A percentile compares a stretch with the other conserved stretches of the same genome.
Conservation (phyloP, 2,329 filamentous ascomycete genomes). For the Alternaria solani region DNA sequence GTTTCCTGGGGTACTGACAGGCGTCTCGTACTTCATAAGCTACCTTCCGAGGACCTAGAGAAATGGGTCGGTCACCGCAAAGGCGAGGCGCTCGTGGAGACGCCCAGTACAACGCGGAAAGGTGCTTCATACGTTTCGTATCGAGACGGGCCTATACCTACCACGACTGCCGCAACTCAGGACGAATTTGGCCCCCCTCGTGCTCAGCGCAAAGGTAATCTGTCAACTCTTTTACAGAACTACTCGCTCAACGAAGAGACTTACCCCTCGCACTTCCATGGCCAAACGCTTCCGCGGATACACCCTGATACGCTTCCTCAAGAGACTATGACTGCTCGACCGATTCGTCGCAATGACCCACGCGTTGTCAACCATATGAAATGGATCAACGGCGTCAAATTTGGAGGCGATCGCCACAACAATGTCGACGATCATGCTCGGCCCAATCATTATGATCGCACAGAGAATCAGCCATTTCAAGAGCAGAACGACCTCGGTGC, state of each 20-base stretch:
- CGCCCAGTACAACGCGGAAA: constrained; percentile 77
- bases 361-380: constrained; percentile 66
- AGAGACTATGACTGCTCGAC: constrained; percentile 59
- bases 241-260: constrained; percentile 24
- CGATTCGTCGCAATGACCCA: constrained; percentile 58
- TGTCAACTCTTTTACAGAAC: constrained; percentile 40
- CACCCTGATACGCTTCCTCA: constrained; percentile 21
- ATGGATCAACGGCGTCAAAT: constrained; percentile 72
- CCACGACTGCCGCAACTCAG: constrained; percentile 24
- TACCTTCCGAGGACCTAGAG: constrained; percentile 69
- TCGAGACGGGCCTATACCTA: constrained; percentile 60
- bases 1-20: constrained; percentile 93
- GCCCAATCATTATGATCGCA: constrained; percentile 22
- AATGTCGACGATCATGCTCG: constrained; percentile 31
- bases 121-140: constrained; percentile 88
- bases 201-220: constrained; percentile 33
- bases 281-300: constrained; percentile 15
- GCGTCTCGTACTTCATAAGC: constrained; percentile 78
- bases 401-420: constrained; percentile 54
- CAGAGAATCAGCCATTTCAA: constrained; percentile 54
- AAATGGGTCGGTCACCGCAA: constrained; percentile 76
- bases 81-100: constrained; percentile 69
- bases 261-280: constrained; percentile 15
- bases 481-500: constrained; percentile 57
- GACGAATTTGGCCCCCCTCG: constrained; percentile 30